Base-by-base conservation (phyloP, 129 eudicot species). In the Chrysanthemum lavandulifolium region DNA sequence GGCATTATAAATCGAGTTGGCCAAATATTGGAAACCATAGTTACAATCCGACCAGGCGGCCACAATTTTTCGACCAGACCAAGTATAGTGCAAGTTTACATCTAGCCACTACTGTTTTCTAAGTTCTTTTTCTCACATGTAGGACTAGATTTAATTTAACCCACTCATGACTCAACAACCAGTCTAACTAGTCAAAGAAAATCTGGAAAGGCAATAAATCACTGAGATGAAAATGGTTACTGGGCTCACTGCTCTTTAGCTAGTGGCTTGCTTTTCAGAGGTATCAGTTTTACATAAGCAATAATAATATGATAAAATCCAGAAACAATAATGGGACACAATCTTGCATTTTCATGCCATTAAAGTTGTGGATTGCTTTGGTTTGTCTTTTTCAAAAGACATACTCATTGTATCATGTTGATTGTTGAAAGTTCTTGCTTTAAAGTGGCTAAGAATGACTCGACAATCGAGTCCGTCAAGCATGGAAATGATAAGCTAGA, bases 231-330 rank as follows among this genome's bases (percentile, higher is more conserved):
- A 62, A 62, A 31, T 62, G 67, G 9, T 62, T 27, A 62, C 18
- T 62, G 67, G 67, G 18, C 47, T 62, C 67, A 62, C 67, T 60
- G 36, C 33, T 11, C 48, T 10, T 13, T 62, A 27, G 67, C 11
- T 31, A 27, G 67, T 27, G 67, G 65, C n/a, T 62, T 62, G 47
- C 18, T 10, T 62, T 62, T 29, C 48, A 13, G 47, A 40, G 47
- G 47, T 40, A 40, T 7, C 47, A 7, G 36, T 23, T 57, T 57
- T 57, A 57, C 21, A 57, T 57, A 57, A 18, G 62, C 62, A n/a
- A 57, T 57, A 15, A 13, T 57, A 15, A 13, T 3, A 3, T 4
- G 8, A 57, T 16, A n/a, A 23, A 21, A 60, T 23, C 65, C 13
- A 60, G 12, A 21, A 21, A 21, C 57, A 60, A 60, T 60, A 60